Conservation (phyloP, 176 grass and related monocot species). For the Zoysia pacifica region DNA sequence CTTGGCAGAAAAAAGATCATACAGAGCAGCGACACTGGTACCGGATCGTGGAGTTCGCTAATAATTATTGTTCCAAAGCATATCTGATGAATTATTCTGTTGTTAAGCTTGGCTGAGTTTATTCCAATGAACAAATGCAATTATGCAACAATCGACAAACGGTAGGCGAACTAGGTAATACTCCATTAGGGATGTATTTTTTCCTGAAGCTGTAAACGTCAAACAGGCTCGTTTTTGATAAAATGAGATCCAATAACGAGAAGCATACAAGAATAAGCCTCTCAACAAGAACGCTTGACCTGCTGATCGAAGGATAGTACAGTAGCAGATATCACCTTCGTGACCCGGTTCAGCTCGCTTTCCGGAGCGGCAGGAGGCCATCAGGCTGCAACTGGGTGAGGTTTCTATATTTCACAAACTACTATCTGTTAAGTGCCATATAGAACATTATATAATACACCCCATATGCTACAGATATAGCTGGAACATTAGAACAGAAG, state of each 20-base stretch:
- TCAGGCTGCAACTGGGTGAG: not conserved
- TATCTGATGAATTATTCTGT: not conserved
- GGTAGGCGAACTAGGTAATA: too few relatives aligned
- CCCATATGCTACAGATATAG: not conserved
- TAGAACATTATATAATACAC: not conserved
- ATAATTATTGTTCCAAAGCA: not conserved
- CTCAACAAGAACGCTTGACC: not conserved
- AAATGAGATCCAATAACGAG: not conserved
- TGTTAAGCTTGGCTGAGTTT: not conserved
- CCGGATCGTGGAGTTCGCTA: not conserved
- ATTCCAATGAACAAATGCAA: not conserved
- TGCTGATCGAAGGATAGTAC: not conserved
- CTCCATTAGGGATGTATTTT: too few relatives aligned
- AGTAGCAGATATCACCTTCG: not conserved
- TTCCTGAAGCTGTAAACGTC: too few relatives aligned
- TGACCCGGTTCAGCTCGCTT: not conserved
- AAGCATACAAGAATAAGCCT: not conserved
- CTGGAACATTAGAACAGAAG: not conserved
- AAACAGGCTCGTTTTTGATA: too few relatives aligned
- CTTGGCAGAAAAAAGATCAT: not conserved
- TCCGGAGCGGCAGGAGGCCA: not conserved
- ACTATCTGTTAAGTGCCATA: not conserved
- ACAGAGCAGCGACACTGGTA: not conserved
- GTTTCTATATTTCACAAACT: not conserved
- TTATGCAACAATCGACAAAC: not conserved